A percentile compares a stretch with the other conserved stretches of the same genome.
phyloP scores from a whole-genome alignment of 345 rosid genomes.

The Sonneratia caseolaris region DNA sequence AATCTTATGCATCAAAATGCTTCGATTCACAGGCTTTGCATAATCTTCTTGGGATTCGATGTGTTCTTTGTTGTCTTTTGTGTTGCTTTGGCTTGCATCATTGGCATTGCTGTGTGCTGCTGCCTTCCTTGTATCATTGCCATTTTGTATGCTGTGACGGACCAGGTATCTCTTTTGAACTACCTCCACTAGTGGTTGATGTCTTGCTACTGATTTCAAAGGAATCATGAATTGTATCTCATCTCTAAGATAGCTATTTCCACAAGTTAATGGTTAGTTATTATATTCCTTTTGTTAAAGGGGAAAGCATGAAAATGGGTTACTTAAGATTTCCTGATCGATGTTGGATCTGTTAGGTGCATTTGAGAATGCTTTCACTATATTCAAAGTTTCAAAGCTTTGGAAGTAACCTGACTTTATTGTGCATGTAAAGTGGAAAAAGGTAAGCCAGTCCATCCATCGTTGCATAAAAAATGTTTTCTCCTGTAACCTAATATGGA shows the following conservation, averaged over 20 bases:
- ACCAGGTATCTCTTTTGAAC: constrained; percentile 54
- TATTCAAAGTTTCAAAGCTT: background rate
- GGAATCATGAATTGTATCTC: background rate
- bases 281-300: background rate
- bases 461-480: background rate
- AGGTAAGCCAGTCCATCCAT: background rate
- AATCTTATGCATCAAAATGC: constrained; percentile 12
- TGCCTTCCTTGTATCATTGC: constrained; percentile 98
- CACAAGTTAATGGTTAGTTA: background rate
- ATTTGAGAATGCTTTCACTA: background rate
- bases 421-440: background rate
- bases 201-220: background rate
- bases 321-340: background rate
- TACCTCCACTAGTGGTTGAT: background rate
- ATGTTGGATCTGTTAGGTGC: background rate
- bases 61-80: constrained; percentile 95
- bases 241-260: background rate
- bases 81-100: constrained; percentile 82
- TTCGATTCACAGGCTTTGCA: constrained; percentile 65
- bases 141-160: constrained; percentile 80
- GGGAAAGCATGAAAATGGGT: background rate
- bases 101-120: constrained; percentile 96
- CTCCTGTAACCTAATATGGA: background rate
- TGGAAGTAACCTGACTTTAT: background rate
- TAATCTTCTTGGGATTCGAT: constrained; percentile 85